These are phyloP conservation scores for Punica granatum DNA, from an alignment of 345 rosid species.

Conservation along the genomic window DNA sequence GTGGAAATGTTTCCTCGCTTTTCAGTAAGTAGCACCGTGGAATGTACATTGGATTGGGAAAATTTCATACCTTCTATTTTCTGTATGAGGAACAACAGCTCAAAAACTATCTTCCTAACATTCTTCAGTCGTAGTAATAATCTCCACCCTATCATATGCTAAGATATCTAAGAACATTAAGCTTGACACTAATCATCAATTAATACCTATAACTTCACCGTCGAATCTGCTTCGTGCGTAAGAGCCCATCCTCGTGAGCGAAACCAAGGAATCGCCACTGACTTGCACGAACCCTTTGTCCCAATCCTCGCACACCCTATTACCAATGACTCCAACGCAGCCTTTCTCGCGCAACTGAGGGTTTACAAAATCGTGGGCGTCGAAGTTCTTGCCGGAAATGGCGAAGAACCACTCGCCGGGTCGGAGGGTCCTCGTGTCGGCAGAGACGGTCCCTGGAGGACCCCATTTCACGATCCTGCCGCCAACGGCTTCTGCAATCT, in stretches of 20 bases:
- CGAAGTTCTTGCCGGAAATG: conserved; percentile 16
- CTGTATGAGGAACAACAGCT: too few relatives aligned
- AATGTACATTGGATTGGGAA: too few relatives aligned
- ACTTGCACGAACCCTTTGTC: conserved; percentile 23
- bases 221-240: not conserved
- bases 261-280: conserved; percentile 11
- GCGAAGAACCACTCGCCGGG: conserved; percentile 29
- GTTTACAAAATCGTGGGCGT: conserved; percentile 26
- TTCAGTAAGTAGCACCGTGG: too few relatives aligned
- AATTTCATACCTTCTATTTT: too few relatives aligned
- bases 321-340: conserved; percentile 25
- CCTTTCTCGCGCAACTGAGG: conserved; percentile 12
- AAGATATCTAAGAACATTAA: too few relatives aligned
- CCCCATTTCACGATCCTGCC: conserved; percentile 26
- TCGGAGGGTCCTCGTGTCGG: conserved; percentile 25
- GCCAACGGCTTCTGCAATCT: conserved; percentile 16
- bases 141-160: too few relatives aligned
- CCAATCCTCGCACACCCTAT: conserved; percentile 23
- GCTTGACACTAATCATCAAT: not conserved
- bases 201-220: not conserved
- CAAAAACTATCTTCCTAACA: too few relatives aligned
- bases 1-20: too few relatives aligned
- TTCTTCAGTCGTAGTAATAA: too few relatives aligned
- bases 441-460: conserved; percentile 21
- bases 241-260: conserved; percentile 3